Evolutionary conservation across 768 basidiomycete genomes (phyloP), one percentile per base, ranked within the genome.

Genomic region (Mycena olivaceomarginata): DNA sequence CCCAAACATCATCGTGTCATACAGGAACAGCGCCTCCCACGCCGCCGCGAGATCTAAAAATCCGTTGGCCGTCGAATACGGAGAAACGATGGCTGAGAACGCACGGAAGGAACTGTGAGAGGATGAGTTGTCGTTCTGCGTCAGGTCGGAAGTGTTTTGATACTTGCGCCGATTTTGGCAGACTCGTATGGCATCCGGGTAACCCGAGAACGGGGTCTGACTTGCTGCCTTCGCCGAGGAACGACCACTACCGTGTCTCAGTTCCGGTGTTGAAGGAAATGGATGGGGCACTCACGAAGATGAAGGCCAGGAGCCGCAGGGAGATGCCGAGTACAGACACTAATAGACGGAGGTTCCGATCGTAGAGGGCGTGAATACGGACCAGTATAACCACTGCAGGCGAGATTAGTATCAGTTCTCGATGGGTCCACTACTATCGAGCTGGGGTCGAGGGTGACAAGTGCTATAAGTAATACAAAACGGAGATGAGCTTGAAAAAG

Each of bases 321-420:
- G 40, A 41, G n/a, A 63, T 43, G 62, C 10, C 40, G 11, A 63
- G n/a, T 11, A 63, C 11, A 11, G 12, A 13, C 40, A 37, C n/a
- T 4, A 63, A 20, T 7, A 63, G 40, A 63, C 62, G 62, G n/a
- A 63, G 40, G n/a, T 43, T 63, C 20, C 62, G 62, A 10, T 13
- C 62, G 40, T 63, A 63, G 20, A 63, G 62, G 4, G 62, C 62
- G 62, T 63, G 62, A 6, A 63, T 63, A 41, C 62, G 62, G 11
- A 63, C 62, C 39, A 63, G 62, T 41, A 63, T 63, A 20, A 43
- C 40, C 22, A 63, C 62, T 63, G 41, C 12, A 7, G 39, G 15
- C 31, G 6, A 40, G 22, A 57, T 53, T 8, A 53, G 20, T 11
- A 8, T n/a, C 20, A 20, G 18, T 16, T n/a, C n/a, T n/a, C n/a